These are phyloP conservation scores for Berkeleyomyces rouxiae DNA, from an alignment of 2,329 filamentous ascomycete species.

Conservation along the genomic window DNA sequence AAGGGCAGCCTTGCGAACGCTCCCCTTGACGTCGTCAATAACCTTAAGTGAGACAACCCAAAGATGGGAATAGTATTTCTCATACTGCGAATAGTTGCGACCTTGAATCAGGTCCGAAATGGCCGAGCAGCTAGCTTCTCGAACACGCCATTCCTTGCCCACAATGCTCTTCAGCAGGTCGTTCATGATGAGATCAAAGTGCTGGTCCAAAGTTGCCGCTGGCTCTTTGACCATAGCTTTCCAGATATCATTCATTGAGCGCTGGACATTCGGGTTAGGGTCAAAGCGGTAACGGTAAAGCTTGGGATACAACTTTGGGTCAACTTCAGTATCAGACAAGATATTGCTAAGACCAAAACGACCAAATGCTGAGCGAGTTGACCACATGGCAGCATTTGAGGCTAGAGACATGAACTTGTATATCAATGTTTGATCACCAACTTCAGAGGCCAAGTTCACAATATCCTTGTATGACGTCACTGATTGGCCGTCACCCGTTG, in stretches of 20 bases:
- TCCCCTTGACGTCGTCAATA: constrained; percentile 88
- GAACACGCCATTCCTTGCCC: constrained; percentile 81
- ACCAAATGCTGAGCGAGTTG: constrained; percentile 88
- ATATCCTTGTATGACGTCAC: constrained; percentile 97
- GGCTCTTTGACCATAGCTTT: constrained; percentile 85
- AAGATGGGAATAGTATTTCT: constrained; percentile 67
- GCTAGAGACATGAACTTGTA: constrained; percentile 98
- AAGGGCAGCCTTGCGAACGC: constrained; percentile 65
- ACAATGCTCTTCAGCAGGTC: constrained; percentile 76
- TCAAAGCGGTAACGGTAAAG: constrained; percentile 90
- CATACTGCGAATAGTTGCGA: constrained; percentile 58
- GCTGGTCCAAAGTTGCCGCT: constrained; percentile 52
- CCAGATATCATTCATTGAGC: constrained; percentile 98
- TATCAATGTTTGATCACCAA: constrained; percentile 87
- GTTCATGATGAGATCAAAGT: constrained; percentile 80
- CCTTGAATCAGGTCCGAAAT: constrained; percentile 79
- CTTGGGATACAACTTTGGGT: constrained; percentile 90
- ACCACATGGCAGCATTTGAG: constrained; percentile 92
- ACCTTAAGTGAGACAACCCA: constrained; percentile 81
- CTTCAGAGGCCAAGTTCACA: constrained; percentile 87
- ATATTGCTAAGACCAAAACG: constrained; percentile 85
- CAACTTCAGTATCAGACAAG: constrained; percentile 70
- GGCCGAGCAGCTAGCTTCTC: constrained; percentile 82
- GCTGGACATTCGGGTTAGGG: constrained; percentile 79
- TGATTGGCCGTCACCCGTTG: constrained; percentile 75